Evolutionary conservation across 192 early-diverging fungal genomes (phyloP).

Genomic region (Mortierella hygrophila): DNA sequence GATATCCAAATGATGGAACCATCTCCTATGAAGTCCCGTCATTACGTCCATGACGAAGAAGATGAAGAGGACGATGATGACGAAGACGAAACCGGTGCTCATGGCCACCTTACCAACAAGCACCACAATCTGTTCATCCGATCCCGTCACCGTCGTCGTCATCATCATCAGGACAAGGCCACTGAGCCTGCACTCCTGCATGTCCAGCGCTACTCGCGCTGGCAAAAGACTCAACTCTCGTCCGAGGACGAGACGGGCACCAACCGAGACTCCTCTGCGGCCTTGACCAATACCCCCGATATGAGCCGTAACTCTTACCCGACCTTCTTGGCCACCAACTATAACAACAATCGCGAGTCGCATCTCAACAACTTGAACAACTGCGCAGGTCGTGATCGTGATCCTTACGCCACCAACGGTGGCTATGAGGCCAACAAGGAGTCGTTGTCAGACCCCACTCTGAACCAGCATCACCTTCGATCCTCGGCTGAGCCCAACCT

Average conservation of each 20-base stretch:
- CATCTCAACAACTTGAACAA: constrained; percentile 5
- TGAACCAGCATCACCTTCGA: neutral
- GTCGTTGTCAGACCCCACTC: neutral
- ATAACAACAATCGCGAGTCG: constrained; percentile 10
- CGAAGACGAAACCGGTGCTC: neutral
- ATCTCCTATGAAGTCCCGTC: neutral
- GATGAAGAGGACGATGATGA: constrained; percentile 2
- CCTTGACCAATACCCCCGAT: constrained; percentile 14
- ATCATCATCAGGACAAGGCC: neutral
- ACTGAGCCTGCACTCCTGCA: neutral
- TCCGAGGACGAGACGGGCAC: constrained; percentile 26
- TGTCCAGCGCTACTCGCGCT: constrained; percentile 9
- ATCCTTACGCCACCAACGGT: neutral
- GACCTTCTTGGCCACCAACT: neutral
- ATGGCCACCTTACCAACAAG: neutral
- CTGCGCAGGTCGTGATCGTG: neutral
- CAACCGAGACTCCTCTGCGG: constrained; percentile 26
- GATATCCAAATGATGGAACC: neutral
- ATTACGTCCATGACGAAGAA: neutral
- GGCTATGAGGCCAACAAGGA: neutral
- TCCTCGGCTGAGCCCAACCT: neutral
- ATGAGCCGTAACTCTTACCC: neutral
- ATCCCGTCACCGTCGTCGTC: neutral
- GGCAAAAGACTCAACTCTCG: constrained; percentile 50
- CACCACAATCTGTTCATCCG: neutral